Base-by-base conservation (phyloP, 2,329 filamentous ascomycete species). In the Hymenoscyphus fructigenus region DNA sequence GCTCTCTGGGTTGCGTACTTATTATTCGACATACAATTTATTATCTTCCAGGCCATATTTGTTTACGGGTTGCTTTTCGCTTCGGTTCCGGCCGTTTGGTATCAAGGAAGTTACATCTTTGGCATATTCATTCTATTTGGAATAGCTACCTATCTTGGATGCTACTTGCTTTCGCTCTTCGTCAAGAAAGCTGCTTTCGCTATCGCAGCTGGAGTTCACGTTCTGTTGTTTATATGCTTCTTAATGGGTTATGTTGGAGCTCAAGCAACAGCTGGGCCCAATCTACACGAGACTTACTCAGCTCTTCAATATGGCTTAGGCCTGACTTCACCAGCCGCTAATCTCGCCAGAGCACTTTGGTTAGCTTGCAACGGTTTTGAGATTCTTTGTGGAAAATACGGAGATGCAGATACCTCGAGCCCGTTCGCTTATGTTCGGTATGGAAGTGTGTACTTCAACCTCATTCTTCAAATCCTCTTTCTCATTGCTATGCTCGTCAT, bases 261-360 rank as follows among this genome's bases (percentile, higher is more conserved):
- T n/a, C 76, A 88, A 63, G 88, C 85, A 0, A 88, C 87, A 70
- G 78, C 82, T 1, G 78, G 81, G 1, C 78, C 81, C 38, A 79
- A 80, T 58, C 81, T 86, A 50, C 83, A 87, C 68, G 74, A 74
- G 10, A 80, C 82, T 63, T 77, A 88, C 62, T 79, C 80, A 12
- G 80, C 83, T 23, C 80, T 83, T 12, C 82, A 88, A 70, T 89
- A 85, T 75, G 82, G 81, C 2, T 81, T 88, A 59, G 83, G 81
- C 0, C 73, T 83, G 0, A 79, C 88, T 57, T 84, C 85, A 0
- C 87, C 87, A 0, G 78, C 84, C 15, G 85, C 83, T 3, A 88
- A 84, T 67, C 76, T 90, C 2, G 77, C 85, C 12, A 79, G 86
- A 66, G 80, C 84, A 1, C 75, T 90, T 28, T 83, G 88, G 57